Conservation (phyloP, 306 rosid species). For the Aeschynomene evenia region DNA sequence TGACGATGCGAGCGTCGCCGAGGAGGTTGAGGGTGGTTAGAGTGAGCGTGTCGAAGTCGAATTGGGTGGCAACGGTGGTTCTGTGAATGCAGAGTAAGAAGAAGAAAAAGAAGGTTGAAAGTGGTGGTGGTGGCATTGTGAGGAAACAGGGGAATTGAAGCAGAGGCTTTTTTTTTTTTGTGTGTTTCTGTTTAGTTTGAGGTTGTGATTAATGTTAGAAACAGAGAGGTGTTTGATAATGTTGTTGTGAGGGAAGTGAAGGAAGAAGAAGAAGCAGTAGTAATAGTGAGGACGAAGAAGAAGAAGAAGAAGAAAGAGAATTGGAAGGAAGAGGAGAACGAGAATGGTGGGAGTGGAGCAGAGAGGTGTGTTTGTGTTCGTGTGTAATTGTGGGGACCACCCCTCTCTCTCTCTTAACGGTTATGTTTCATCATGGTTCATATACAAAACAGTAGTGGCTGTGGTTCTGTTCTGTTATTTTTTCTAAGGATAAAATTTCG, state of each 20-base stretch:
- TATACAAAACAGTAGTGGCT: too few species aligned
- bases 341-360: background rate
- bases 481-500: background rate
- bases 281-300: too few species aligned
- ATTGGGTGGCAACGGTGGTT: constrained; percentile 44
- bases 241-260: background rate
- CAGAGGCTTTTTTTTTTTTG: too few species aligned
- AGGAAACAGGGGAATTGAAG: background rate
- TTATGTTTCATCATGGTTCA: background rate
- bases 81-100: constrained; percentile 8
- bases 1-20: constrained; percentile 80
- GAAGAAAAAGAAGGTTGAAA: background rate
- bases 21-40: constrained; percentile 65
- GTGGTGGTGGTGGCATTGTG: constrained; percentile 31
- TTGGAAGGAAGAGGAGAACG: background rate
- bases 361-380: background rate
- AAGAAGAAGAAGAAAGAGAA: background rate
- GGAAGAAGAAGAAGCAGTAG: too few species aligned
- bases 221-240: background rate
- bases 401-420: background rate
- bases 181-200: too few species aligned
- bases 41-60: constrained; percentile 69
- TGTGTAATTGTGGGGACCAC: background rate
- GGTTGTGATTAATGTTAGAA: too few species aligned
- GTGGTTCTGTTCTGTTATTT: too few species aligned